These are phyloP conservation scores for Lactarius akahatsu DNA, from an alignment of 768 basidiomycete species.

Conservation along the genomic window DNA sequence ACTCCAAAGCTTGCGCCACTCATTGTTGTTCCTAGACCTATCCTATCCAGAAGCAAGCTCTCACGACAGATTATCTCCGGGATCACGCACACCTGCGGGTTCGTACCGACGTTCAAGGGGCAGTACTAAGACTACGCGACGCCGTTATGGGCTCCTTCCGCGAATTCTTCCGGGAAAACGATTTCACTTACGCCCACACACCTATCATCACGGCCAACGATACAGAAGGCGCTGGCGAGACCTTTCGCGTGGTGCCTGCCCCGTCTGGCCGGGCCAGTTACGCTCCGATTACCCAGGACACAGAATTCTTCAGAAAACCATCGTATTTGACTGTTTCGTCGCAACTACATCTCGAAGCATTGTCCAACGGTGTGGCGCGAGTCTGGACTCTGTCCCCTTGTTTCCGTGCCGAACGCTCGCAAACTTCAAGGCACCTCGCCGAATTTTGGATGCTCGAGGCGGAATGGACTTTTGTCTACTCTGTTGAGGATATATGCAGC, in stretches of 20 bases:
- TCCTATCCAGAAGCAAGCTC: conserved; percentile 88
- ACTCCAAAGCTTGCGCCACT: conserved; percentile 12
- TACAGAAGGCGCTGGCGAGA: conserved; percentile 95
- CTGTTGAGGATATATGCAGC: conserved; percentile 50
- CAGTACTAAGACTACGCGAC: conserved; percentile 75
- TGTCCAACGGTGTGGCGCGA: conserved; percentile 72
- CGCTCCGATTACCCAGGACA: conserved; percentile 24
- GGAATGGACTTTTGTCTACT: conserved; percentile 68
- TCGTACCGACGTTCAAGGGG: conserved; percentile 66
- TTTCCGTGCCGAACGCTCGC: conserved; percentile 89
- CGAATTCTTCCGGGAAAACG: conserved; percentile 75
- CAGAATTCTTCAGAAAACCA: conserved; percentile 71
- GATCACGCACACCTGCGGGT: conserved; percentile 87
- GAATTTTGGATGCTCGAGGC: conserved; percentile 99
- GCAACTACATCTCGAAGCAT: conserved; percentile 91
- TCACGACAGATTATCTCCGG: conserved; percentile 76
- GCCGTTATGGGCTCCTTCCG: conserved; percentile 54
- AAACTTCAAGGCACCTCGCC: conserved; percentile 87
- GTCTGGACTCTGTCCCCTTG: conserved; percentile 92
- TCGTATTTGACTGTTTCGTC: conserved; percentile 93
- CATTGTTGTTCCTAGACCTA: conserved; percentile 53
- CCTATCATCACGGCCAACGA: conserved; percentile 90
- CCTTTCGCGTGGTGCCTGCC: conserved; percentile 65
- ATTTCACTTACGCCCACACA: conserved; percentile 76
- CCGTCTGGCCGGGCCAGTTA: conserved; percentile 28